phyloP scores from a whole-genome alignment of 164 flowering plant genomes.

The Macadamia integrifolia region DNA sequence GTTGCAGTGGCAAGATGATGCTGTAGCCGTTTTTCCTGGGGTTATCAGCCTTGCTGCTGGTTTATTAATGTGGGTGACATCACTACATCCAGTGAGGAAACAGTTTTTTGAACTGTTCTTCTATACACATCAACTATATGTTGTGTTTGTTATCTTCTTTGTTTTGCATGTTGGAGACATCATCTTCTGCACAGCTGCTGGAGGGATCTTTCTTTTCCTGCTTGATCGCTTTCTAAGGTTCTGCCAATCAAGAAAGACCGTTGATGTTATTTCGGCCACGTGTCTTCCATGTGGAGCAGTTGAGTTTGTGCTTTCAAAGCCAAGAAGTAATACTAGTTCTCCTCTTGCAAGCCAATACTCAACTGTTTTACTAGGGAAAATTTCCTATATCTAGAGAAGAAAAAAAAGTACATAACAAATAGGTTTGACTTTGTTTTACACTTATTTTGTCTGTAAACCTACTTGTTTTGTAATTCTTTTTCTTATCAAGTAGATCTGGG shows the following conservation, averaged over 20 bases:
- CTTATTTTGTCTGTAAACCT: no score
- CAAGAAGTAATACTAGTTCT: conserved; percentile 42
- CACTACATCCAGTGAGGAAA: conserved; percentile 65
- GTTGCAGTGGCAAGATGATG: conserved; percentile 54
- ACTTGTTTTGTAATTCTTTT: no score
- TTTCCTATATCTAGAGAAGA: no score
- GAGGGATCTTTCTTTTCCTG: conserved; percentile 73
- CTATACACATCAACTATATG: conserved; percentile 88
- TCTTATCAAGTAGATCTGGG: no score
- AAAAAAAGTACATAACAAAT: no score
- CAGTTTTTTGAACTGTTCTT: conserved; percentile 72
- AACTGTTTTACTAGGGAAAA: background rate
- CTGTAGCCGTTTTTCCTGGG: conserved; percentile 70
- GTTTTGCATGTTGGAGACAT: conserved; percentile 86
- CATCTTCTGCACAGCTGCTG: conserved; percentile 60
- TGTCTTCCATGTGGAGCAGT: conserved; percentile 76
- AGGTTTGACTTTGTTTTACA: no score
- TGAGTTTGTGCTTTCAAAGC: conserved; percentile 74
- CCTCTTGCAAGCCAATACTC: background rate
- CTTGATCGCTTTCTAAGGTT: conserved; percentile 88
- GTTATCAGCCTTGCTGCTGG: conserved; percentile 79
- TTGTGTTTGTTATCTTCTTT: conserved; percentile 65
- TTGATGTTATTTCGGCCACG: conserved; percentile 56
- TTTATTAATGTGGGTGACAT: conserved; percentile 87
- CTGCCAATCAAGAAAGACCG: conserved; percentile 69